These are phyloP conservation scores for Athelia sp. DNA, from an alignment of 1,284 basidiomycete genomes.

Conservation along the genomic window DNA sequence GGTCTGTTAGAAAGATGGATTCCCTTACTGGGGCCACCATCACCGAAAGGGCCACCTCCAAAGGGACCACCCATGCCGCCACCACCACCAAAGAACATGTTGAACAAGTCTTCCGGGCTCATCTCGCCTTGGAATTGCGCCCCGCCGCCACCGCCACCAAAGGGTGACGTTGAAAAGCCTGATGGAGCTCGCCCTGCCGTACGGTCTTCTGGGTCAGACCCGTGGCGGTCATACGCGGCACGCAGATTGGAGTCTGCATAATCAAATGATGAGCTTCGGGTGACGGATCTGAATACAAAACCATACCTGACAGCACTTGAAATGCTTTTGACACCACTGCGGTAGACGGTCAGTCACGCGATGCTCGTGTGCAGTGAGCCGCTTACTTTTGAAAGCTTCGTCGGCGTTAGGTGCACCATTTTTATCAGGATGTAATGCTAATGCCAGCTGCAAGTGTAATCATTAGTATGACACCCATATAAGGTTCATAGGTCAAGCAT, in stretches of 20 bases:
- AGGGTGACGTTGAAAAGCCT: slow-evolving; percentile 46
- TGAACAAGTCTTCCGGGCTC: slow-evolving; percentile 95
- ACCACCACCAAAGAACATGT: slow-evolving; percentile 95
- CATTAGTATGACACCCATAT: slow-evolving; percentile 1
- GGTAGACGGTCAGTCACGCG: slow-evolving; percentile 8
- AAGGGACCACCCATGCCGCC: slow-evolving; percentile 35
- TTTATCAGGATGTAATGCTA: slow-evolving; percentile 95
- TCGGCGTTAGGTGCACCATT: slow-evolving; percentile 97
- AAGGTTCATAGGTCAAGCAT: slow-evolving; percentile 16
- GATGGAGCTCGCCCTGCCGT: slow-evolving; percentile 64
- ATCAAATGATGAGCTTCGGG: slow-evolving; percentile 3
- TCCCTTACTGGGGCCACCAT: slow-evolving; percentile 51
- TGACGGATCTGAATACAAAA: slow-evolving; percentile 2
- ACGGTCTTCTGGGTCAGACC: slow-evolving; percentile 83
- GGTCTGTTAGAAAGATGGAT: slow-evolving; percentile 2
- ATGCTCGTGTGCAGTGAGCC: slow-evolving; percentile 3
- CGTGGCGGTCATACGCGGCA: slow-evolving; percentile 82
- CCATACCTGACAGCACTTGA: slow-evolving; percentile 82
- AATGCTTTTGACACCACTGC: slow-evolving; percentile 96
- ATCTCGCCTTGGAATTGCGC: slow-evolving; percentile 76
- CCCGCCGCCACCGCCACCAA: slow-evolving; percentile 42
- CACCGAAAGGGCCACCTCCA: slow-evolving; percentile 31
- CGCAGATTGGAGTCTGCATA: slow-evolving; percentile 82
- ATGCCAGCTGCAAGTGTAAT: slow-evolving; percentile 61
- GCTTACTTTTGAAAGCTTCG: slow-evolving; percentile 96